Conservation (phyloP, 1,284 basidiomycete genomes). For the Tilletia indica region DNA sequence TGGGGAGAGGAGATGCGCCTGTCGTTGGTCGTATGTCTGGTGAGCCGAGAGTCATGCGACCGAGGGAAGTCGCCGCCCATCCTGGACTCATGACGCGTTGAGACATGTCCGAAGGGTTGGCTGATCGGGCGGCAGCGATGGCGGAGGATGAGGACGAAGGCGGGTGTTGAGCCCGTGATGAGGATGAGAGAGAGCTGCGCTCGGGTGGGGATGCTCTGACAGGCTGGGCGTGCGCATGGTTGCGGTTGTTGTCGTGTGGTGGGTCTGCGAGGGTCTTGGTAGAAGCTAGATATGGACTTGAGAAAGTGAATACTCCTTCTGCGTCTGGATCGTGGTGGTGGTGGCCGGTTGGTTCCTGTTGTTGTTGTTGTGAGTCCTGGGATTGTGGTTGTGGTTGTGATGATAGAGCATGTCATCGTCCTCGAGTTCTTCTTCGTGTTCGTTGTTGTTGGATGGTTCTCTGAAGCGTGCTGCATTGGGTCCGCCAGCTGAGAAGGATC, state of each 20-base stretch:
- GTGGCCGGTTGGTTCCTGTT: not conserved
- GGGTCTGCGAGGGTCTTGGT: too few relatives aligned
- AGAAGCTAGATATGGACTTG: conserved; percentile 40
- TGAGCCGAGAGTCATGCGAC: conserved; percentile 36
- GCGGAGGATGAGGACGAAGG: too few relatives aligned
- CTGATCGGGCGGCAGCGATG: too few relatives aligned
- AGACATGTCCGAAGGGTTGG: not conserved
- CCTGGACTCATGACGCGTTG: conserved; percentile 37
- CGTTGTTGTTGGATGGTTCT: conserved; percentile 18
- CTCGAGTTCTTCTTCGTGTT: conserved; percentile 22
- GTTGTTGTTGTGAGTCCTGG: not conserved
- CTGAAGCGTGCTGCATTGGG: not conserved
- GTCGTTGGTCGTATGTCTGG: conserved; percentile 23
- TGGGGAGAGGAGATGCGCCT: conserved; percentile 23
- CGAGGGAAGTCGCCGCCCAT: conserved; percentile 40
- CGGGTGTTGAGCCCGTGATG: too few relatives aligned
- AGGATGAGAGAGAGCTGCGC: too few relatives aligned
- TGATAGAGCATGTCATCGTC: conserved; percentile 20
- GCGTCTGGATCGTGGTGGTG: conserved; percentile 26
- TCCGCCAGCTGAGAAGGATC: conserved; percentile 31
- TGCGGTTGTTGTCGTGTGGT: too few relatives aligned
- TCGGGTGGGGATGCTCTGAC: too few relatives aligned
- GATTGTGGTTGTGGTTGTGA: conserved; percentile 25
- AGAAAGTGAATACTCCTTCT: conserved; percentile 46
- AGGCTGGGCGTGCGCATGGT: too few relatives aligned